phyloP scores from a whole-genome alignment of 1,139 yeast genomes.

The Nakaseomyces nivariensis region DNA sequence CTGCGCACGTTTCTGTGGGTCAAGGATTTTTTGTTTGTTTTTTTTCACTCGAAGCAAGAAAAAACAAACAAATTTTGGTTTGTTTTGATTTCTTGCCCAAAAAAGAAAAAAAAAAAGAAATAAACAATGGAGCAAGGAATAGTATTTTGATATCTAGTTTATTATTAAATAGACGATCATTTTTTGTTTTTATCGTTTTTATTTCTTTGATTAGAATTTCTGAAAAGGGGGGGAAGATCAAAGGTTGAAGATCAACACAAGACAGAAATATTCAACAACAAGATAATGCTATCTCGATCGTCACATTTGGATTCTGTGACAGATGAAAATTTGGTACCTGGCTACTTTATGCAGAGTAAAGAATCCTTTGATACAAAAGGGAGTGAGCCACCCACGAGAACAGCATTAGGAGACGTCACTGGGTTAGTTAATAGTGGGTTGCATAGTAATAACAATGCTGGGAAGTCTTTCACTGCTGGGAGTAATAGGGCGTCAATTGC shows the following conservation, averaged over 20 bases:
- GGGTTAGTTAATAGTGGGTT: constrained; percentile 15
- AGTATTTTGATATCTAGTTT: too few species aligned
- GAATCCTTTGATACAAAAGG: background rate
- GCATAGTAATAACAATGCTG: background rate
- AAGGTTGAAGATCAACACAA: too few species aligned
- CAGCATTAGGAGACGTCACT: constrained; percentile 27
- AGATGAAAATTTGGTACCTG: background rate
- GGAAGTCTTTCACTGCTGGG: background rate
- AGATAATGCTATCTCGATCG: background rate
- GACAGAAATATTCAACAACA: background rate
- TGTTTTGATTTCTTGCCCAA: background rate
- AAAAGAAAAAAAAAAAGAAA: background rate
- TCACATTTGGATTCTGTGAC: constrained; percentile 2
- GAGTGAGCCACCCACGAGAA: constrained; percentile 4
- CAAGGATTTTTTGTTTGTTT: background rate
- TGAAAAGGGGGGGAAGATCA: too few species aligned
- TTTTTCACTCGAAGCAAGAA: background rate
- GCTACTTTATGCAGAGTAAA: background rate
- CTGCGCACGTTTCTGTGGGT: background rate
- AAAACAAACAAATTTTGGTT: background rate
- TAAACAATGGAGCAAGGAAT: background rate
- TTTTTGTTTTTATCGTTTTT: too few species aligned
- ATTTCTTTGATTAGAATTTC: too few species aligned
- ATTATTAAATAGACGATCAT: background rate
- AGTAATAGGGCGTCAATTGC: background rate